Base-by-base conservation (phyloP, 352 stramenopile genomes). In the Salisapilia sapeloensis region DNA sequence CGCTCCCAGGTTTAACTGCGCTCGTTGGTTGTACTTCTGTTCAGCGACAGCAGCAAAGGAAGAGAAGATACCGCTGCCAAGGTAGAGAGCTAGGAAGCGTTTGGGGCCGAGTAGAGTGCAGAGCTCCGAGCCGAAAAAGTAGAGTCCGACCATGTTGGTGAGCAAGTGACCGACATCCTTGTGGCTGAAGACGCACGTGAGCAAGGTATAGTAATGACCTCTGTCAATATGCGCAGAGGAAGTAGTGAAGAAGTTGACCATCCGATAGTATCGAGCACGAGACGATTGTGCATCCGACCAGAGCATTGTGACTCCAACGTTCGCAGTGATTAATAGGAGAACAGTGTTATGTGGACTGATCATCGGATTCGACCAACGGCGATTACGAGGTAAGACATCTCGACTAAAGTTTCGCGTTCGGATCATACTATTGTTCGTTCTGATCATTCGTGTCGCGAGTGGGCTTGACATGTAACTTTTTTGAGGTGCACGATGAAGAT, bases 191-290 rank as follows among this genome's bases (percentile, higher is more conserved):
- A 72, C 61, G 1, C 55, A 56, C 6, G 64, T 86, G 21, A 84
- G 38, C 14, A 85, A 58, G 37, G 74, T 86, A 47, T 85, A 66
- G 50, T 80, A 78, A 13, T 59, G 48, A 1, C 67, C 61, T 11
- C 64, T 52, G 33, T 46, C 41, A 12, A 89, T 34, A 34, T 85
- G 69, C 32, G 56, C 46, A 27, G 60, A 48, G 32, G 69, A 89
- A 30, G 69, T 89, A 23, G 69, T 89, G 36, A 83, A 89, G 34
- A 79, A 47, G 16, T 41, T 59, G 18, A 78, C 51, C 74, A 86
- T 85, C 35, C 65, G 69, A 7, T 44, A 23, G 47, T 74, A 54
- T 36, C 47, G 45, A 17, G 41, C 42, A n/a, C 48, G 48, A 7
- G 53, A 50, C 13, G 28, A 54, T 23, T 82, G 44, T n/a, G 67